phyloP scores from a whole-genome alignment of 805 yeast genomes.

The Nakazawaea ishiwadae region DNA sequence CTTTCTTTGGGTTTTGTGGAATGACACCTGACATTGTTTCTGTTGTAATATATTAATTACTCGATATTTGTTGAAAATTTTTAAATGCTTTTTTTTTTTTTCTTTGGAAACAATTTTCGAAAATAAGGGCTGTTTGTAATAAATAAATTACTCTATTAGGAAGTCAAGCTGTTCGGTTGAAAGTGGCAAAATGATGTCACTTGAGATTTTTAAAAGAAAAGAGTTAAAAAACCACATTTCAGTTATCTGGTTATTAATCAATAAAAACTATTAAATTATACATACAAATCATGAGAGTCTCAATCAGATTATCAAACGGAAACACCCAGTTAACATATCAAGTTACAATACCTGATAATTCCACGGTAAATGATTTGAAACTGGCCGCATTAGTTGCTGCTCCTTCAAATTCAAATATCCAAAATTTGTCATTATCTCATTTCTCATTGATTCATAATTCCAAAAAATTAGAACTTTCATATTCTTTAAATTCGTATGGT shows the following conservation, averaged over 20 bases:
- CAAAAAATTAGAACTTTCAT: slow-evolving; percentile 24
- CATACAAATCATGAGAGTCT: slow-evolving; percentile 51
- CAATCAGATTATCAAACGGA: slow-evolving; percentile 43
- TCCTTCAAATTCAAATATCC: slow-evolving; percentile 16
- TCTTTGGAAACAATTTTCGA: too few species aligned
- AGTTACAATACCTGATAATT: slow-evolving; percentile 46
- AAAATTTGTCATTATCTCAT: slow-evolving; percentile 7
- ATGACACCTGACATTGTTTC: slow-evolving; percentile 26
- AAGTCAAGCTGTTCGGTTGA: background rate
- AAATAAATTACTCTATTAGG: background rate
- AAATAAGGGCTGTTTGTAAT: too few species aligned
- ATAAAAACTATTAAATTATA: too few species aligned
- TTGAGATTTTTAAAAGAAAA: background rate
- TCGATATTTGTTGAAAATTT: too few species aligned
- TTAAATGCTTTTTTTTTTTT: too few species aligned
- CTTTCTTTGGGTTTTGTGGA: slow-evolving; percentile 19
- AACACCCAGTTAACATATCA: slow-evolving; percentile 25
- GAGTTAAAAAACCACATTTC: too few species aligned
- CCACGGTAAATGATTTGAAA: slow-evolving; percentile 48
- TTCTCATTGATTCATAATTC: slow-evolving; percentile 29
- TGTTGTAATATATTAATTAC: background rate
- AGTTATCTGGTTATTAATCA: too few species aligned
- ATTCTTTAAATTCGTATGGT: slow-evolving; percentile 21
- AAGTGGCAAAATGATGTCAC: slow-evolving; percentile 1
- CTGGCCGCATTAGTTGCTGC: slow-evolving; percentile 40